Evolutionary conservation across 306 rosid genomes (phyloP).

Genomic region (Cyclanthera cordifolia): DNA sequence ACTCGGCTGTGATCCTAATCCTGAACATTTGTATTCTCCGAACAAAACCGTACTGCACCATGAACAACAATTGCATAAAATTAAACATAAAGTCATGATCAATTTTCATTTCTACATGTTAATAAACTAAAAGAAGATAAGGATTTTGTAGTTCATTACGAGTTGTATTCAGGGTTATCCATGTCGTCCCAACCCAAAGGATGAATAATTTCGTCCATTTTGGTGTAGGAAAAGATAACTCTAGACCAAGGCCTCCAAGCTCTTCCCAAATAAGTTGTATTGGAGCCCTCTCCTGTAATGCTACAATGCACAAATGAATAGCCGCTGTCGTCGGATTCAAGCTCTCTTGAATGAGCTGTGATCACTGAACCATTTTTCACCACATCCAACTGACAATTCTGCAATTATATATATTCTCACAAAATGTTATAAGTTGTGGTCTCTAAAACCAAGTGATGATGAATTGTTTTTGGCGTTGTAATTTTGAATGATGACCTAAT

Average conservation of each 20-base stretch:
- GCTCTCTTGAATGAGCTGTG: slow-evolving; percentile 43
- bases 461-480: too few species aligned
- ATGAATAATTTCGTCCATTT: slow-evolving; percentile 15
- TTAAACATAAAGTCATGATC: too few species aligned
- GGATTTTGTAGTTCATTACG: too few species aligned
- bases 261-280: slow-evolving; percentile 33
- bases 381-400: slow-evolving; percentile 28
- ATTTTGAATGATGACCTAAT: too few species aligned
- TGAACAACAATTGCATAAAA: too few species aligned
- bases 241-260: slow-evolving; percentile 33
- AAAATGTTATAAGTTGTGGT: too few species aligned
- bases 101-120: too few species aligned
- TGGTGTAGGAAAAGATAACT: slow-evolving; percentile 33
- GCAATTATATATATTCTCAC: not conserved
- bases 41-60: not conserved
- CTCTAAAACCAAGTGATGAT: too few species aligned
- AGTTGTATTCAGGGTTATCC: not conserved
- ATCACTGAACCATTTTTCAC: slow-evolving; percentile 23
- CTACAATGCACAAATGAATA: slow-evolving; percentile 51
- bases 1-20: not conserved
- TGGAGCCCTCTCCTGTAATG: slow-evolving; percentile 23
- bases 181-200: slow-evolving; percentile 34
- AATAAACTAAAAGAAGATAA: too few species aligned
- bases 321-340: not conserved
- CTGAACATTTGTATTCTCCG: slow-evolving; percentile 5